Evolutionary conservation across 352 stramenopile species (phyloP), one percentile per base, ranked within the genome.

Genomic region (Phytopythium mirpurense): DNA sequence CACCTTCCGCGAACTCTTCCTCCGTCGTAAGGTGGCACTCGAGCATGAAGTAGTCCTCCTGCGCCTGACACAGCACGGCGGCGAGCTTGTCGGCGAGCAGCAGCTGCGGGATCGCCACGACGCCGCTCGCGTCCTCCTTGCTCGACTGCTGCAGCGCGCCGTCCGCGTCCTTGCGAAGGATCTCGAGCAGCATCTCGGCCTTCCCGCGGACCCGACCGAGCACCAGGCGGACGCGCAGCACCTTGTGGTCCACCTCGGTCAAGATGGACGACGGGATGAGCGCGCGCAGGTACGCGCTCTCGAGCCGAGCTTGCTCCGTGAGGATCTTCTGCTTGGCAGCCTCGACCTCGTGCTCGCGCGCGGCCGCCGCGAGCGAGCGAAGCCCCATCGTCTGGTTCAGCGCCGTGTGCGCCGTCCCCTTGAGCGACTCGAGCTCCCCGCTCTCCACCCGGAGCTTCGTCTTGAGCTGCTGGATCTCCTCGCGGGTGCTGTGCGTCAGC

Each of bases 331-430:
- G 74, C 50, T 83, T 89, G 0, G 75, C 76, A 19, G 83, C 83
- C 32, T 91, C 77, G 0, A 70, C 74, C 54, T 88, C 78, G 43
- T 83, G 74, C 41, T 87, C 73, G 11, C 77, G 78, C 19, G 83
- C 77, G 24, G 70, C 65, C 7, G 77, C 74, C 3, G 78, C 73
- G 29, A 88, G 48, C 18, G 67, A 56, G n/a, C 83, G 80, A 36
- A 93, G 57, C 3, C 67, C 72, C 75, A 93, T 80, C 1, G 72
- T 90, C 48, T 90, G 78, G 44, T 83, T 92, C 15, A 93, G 42
- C 3, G 83, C 79, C 51, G 70, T 60, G 54, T 94, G 83, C 4
- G 81, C 72, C 15, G 81, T 83, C 43, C 83, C 83, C 59, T 90
- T 89, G 10, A 93, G 60, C 2, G 71, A 83, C 49, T 89, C 83